Percentiles rank a stretch among this genome's conserved stretches.
Evolutionary conservation across 2,329 filamentous ascomycete genomes (phyloP).

Genomic region (Onygena corvina): DNA sequence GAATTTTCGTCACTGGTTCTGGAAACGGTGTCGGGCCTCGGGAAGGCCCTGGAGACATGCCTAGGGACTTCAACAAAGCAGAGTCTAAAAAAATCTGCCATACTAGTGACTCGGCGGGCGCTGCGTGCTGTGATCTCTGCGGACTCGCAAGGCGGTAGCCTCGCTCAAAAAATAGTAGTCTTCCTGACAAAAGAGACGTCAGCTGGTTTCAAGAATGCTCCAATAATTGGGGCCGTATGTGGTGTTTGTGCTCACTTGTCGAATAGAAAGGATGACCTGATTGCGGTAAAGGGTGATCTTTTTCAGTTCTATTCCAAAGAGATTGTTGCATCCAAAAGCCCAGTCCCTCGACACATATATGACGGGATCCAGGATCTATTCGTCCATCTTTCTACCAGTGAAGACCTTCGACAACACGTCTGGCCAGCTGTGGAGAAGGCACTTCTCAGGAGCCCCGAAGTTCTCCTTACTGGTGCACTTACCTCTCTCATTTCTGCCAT

Average conservation of each 20-base stretch:
- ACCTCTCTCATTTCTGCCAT: constrained; percentile 60
- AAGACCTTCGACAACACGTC: constrained; percentile 64
- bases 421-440: constrained; percentile 79
- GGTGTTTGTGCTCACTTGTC: constrained; percentile 69
- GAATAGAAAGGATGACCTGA: constrained; percentile 50
- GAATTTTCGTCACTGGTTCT: constrained; percentile 45
- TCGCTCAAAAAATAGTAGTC: constrained; percentile 51
- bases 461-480: constrained; percentile 69
- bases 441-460: constrained; percentile 76
- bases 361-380: constrained; percentile 74
- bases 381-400: constrained; percentile 54
- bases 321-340: constrained; percentile 63
- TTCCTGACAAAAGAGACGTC: constrained; percentile 57
- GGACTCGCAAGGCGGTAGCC: constrained; percentile 46
- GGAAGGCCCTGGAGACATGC: constrained; percentile 66
- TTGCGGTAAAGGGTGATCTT: constrained; percentile 56
- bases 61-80: constrained; percentile 52
- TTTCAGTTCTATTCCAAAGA: constrained; percentile 77
- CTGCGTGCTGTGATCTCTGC: constrained; percentile 60
- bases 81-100: constrained; percentile 58
- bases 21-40: constrained; percentile 56
- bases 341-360: constrained; percentile 59
- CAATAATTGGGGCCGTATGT: constrained; percentile 72
- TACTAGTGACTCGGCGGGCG: constrained; percentile 66
- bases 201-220: constrained; percentile 56